Conservation (phyloP, 2,329 filamentous ascomycete species). For the Aspergillus calidoustus region DNA sequence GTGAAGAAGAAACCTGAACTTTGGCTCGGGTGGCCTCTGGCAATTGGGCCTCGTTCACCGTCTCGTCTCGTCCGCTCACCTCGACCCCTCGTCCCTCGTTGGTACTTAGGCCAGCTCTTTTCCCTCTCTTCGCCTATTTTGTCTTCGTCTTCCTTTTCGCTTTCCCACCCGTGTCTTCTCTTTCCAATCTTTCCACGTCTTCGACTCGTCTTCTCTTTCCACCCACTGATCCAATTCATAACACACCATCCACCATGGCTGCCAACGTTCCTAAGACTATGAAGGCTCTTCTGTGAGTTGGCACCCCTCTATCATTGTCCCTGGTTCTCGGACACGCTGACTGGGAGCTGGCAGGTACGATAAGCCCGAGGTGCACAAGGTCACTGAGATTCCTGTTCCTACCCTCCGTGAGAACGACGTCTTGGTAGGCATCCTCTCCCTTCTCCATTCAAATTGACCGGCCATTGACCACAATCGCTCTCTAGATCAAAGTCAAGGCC, state of each 20-base stretch:
- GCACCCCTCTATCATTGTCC: neutral
- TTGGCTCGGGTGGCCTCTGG: neutral
- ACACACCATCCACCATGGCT: conserved; percentile 35
- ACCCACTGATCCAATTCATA: neutral
- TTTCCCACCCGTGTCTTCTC: neutral
- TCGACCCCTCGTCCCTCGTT: neutral
- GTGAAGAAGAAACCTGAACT: neutral
- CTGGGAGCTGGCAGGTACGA: conserved; percentile 53
- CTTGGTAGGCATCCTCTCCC: conserved; percentile 45
- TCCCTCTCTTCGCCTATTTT: neutral
- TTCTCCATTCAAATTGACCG: neutral
- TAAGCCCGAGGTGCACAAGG: conserved; percentile 64
- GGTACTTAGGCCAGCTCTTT: neutral
- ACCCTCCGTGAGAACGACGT: conserved; percentile 64
- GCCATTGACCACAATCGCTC: neutral
- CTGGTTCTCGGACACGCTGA: neutral
- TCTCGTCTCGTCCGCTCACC: neutral
- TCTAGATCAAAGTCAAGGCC: conserved; percentile 68
- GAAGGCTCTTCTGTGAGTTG: conserved; percentile 64
- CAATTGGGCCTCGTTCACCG: neutral
- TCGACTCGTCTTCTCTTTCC: neutral
- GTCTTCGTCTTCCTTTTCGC: neutral
- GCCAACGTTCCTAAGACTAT: conserved; percentile 57
- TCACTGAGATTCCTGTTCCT: conserved; percentile 67
- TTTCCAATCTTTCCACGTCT: neutral